Evolutionary conservation across 345 rosid species (phyloP).

Genomic region (Heritiera fomes): DNA sequence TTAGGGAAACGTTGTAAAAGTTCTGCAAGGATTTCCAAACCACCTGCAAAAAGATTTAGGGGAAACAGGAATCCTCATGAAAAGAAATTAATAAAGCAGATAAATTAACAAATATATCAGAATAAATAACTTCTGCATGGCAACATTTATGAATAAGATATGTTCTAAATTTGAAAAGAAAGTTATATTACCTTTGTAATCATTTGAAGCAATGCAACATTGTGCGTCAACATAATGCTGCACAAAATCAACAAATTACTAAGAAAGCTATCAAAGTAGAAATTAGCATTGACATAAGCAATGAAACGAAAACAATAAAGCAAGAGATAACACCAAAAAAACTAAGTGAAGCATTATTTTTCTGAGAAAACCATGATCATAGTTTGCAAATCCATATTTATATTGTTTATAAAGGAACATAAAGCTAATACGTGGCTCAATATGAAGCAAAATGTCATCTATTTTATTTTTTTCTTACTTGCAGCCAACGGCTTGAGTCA

Average conservation of each 20-base stretch:
- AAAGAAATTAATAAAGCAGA: slow-evolving; percentile 8
- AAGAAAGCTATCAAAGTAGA: neutral
- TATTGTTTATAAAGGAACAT: slow-evolving; percentile 1
- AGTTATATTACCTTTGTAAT: slow-evolving; percentile 70
- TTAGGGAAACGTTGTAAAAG: slow-evolving; percentile 91
- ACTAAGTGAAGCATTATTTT: slow-evolving; percentile 10
- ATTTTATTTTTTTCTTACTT: slow-evolving; percentile 56
- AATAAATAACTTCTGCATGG: neutral
- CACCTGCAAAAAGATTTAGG: slow-evolving; percentile 52
- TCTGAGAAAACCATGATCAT: neutral
- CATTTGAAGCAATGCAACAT: slow-evolving; percentile 88
- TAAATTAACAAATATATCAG: neutral
- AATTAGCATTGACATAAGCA: slow-evolving; percentile 14
- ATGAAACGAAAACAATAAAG: slow-evolving; percentile 10
- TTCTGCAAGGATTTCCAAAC: slow-evolving; percentile 79
- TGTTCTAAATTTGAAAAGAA: slow-evolving; percentile 1
- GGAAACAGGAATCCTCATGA: slow-evolving; percentile 12
- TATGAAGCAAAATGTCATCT: slow-evolving; percentile 16
- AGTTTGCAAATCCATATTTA: neutral
- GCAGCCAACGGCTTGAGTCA: slow-evolving; percentile 93
- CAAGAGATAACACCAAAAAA: neutral
- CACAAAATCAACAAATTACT: slow-evolving; percentile 32
- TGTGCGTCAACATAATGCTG: slow-evolving; percentile 99
- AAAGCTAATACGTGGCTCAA: slow-evolving; percentile 11
- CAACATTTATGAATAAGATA: neutral